phyloP scores from a whole-genome alignment of 1,284 basidiomycete genomes.

The Sporisorium graminicola region DNA sequence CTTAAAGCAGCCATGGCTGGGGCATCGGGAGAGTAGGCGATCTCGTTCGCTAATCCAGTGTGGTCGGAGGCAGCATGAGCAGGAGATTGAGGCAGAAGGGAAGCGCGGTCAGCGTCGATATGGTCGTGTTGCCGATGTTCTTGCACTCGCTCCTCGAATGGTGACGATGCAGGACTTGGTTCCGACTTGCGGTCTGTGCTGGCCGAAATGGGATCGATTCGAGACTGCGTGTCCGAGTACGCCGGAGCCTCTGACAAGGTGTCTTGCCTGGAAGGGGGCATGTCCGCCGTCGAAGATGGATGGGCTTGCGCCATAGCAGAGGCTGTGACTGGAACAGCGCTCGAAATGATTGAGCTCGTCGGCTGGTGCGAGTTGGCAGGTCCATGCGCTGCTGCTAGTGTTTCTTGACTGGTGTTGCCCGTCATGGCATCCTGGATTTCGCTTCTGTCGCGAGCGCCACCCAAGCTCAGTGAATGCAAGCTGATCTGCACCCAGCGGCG shows the following conservation, averaged over 20 bases:
- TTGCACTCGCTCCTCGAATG: background rate
- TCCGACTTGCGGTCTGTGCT: background rate
- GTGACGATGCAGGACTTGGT: background rate
- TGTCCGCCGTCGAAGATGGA: background rate
- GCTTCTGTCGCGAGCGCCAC: background rate
- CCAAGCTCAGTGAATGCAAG: background rate
- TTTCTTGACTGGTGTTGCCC: background rate
- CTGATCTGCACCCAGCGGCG: background rate
- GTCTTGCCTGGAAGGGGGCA: background rate
- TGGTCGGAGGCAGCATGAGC: background rate
- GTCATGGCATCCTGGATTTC: slow-evolving; percentile 1
- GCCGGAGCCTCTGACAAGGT: background rate
- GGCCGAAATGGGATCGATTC: background rate
- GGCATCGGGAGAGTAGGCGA: background rate
- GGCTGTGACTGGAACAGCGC: background rate
- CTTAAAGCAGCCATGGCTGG: slow-evolving; percentile 19
- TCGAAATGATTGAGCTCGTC: background rate
- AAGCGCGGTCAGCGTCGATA: slow-evolving; percentile 6
- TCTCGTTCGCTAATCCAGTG: background rate
- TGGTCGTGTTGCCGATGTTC: background rate
- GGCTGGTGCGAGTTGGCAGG: background rate
- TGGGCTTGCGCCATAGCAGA: background rate
- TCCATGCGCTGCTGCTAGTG: background rate
- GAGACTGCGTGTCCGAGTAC: background rate
- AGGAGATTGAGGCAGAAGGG: slow-evolving; percentile 12